Evolutionary conservation across 441 rosid genomes (phyloP).

Genomic region (Biscutella laevigata): DNA sequence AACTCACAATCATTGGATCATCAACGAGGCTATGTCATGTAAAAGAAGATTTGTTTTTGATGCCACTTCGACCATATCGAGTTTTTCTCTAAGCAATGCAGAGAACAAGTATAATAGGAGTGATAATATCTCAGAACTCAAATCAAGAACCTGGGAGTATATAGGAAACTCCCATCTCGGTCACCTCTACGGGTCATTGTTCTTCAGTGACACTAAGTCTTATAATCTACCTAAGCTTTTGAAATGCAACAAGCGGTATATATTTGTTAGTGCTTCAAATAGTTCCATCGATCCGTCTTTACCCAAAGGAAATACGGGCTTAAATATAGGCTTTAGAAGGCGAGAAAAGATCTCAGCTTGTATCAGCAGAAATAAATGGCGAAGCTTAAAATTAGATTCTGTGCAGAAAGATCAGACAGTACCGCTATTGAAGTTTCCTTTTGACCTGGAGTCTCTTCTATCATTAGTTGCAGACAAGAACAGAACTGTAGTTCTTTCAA

Average conservation of each 20-base stretch:
- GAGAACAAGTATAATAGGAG: constrained; percentile 11
- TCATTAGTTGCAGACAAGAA: constrained; percentile 53
- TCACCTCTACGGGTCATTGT: constrained; percentile 50
- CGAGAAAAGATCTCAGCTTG: constrained; percentile 46
- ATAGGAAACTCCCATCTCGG: constrained; percentile 68
- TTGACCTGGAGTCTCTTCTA: constrained; percentile 68
- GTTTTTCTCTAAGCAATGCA: constrained; percentile 33
- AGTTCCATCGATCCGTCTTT: constrained; percentile 19
- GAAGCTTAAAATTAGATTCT: constrained; percentile 25
- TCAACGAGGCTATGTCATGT: constrained; percentile 60
- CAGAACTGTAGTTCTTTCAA: constrained; percentile 61
- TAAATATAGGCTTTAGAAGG: constrained; percentile 27
- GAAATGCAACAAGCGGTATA: constrained; percentile 43
- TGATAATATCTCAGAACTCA: constrained; percentile 16
- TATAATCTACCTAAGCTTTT: constrained; percentile 44
- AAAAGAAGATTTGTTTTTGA: constrained; percentile 66
- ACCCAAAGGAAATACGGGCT: constrained; percentile 14
- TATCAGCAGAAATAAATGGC: constrained; percentile 27
- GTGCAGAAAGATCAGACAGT: constrained; percentile 32
- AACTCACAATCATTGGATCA: constrained; percentile 55
- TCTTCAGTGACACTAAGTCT: constrained; percentile 42
- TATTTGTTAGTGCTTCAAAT: constrained; percentile 33
- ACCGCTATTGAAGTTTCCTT: constrained; percentile 35
- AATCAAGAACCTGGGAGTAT: constrained; percentile 64
- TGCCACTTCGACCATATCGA: constrained; percentile 60